Percentiles rank a stretch among this genome's conserved stretches.
These are phyloP conservation scores for Penicillium sp. DNA, from an alignment of 2,329 filamentous ascomycete species.

Conservation along the genomic window DNA sequence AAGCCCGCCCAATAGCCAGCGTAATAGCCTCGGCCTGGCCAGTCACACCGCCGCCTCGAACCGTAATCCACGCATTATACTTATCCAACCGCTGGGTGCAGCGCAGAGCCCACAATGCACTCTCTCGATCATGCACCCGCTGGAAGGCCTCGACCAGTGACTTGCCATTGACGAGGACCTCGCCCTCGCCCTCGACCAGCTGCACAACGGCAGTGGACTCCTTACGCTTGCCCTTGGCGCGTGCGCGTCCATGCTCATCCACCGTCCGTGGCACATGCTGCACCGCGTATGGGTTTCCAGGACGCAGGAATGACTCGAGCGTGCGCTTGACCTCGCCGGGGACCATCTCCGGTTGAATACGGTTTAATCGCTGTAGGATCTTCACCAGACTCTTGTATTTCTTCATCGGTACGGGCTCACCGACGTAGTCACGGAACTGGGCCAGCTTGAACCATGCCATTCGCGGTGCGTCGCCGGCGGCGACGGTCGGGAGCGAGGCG, in stretches of 20 bases:
- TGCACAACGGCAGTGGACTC: constrained; percentile 82
- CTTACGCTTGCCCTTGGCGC: constrained; percentile 86
- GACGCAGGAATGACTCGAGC: constrained; percentile 73
- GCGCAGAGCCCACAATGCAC: constrained; percentile 88
- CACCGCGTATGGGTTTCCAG: constrained; percentile 73
- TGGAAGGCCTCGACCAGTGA: constrained; percentile 81
- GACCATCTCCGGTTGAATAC: constrained; percentile 79
- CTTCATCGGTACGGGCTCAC: constrained; percentile 74
- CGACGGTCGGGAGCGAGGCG: constrained; percentile 72
- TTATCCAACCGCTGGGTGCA: constrained; percentile 85
- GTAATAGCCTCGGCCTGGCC: constrained; percentile 96
- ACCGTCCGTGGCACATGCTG: constrained; percentile 66
- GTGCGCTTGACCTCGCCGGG: constrained; percentile 71
- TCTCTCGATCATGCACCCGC: constrained; percentile 91
- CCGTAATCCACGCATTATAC: constrained; percentile 92
- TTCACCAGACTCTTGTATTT: constrained; percentile 80
- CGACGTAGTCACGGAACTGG: constrained; percentile 74
- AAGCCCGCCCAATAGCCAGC: constrained; percentile 83
- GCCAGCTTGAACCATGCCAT: constrained; percentile 81
- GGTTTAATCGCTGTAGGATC: constrained; percentile 79
- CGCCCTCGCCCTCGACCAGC: constrained; percentile 89
- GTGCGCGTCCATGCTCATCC: constrained; percentile 77
- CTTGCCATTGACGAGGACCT: constrained; percentile 89
- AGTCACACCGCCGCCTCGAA: constrained; percentile 85
- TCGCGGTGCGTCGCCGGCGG: constrained; percentile 69